Base-by-base conservation (phyloP, 1,284 basidiomycete genomes). In the Cronartium quercuum region DNA sequence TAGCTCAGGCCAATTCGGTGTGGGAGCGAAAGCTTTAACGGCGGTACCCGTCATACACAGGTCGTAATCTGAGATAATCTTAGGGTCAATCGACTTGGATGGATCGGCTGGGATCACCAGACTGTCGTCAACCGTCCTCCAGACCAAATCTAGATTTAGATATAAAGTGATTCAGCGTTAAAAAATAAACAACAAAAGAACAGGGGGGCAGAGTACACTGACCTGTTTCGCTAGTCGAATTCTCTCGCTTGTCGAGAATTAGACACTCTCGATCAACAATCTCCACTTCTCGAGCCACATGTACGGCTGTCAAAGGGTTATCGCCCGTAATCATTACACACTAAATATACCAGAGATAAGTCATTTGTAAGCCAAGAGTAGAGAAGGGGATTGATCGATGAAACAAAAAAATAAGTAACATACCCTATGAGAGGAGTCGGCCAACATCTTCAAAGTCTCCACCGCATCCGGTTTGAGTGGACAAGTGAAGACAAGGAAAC, bases 321-420 rank as follows among this genome's bases (percentile, higher is more conserved):
- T 97, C 94, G 60, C 94, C 94, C 62, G 94, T 97, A 78, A 97
- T 97, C 94, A 97, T 97, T 77, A 97, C 86, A 81, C 94, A 96
- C 91, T 91, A 65, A 3, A 66, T 6, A 29, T 12, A 29, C 41
- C 3, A 24, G 24, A 63, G 35, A 42, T 7, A 47, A 47, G 77
- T 21, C 80, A 64, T 60, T 60, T 13, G 57, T 24, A 40, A 75
- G 13, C 18, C 77, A 71, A 41, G 29, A 29, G 4, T 24, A n/a
- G n/a, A 18, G n/a, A 9, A 12, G 58, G 10, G 35, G 47, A 38
- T 13, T 35, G 10, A 60, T 61, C 35, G 10, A 37, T 40, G 35
- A 12, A 34, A n/a, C 29, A 5, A 9, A 38, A 61, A 37, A 65
- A 42, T 47, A 47, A 12, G 35, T 24, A 40, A 74, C 90, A 73